Percentiles rank a stretch among this genome's conserved stretches.
Evolutionary conservation across 345 rosid species (phyloP).

Genomic region (Chamaenerion angustifolium): DNA sequence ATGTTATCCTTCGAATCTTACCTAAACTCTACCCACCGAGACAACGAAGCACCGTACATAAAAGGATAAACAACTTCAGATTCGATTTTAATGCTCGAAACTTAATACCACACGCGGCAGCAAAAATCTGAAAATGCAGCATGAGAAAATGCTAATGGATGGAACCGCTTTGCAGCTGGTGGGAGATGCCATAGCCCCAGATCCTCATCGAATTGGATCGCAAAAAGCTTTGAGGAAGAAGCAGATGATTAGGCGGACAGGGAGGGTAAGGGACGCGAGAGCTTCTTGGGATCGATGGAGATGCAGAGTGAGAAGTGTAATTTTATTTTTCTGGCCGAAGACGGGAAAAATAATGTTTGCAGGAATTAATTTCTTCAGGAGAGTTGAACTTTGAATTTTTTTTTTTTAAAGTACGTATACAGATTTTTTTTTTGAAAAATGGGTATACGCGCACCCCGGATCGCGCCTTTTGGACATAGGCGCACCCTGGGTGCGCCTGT

Average conservation of each 20-base stretch:
- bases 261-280: neutral
- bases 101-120: neutral
- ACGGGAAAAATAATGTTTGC: no score
- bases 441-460: no score
- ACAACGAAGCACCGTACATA: neutral
- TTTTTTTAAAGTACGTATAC: no score
- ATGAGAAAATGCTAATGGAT: neutral
- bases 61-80: neutral
- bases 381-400: no score
- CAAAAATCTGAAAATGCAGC: neutral
- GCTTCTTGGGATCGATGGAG: conserved; percentile 6
- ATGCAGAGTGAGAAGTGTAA: neutral
- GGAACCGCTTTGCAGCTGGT: neutral
- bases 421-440: no score
- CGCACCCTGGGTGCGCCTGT: no score
- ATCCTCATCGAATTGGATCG: conserved; percentile 6
- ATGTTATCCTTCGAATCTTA: conserved; percentile 5
- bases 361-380: no score
- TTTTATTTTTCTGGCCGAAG: no score
- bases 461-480: no score
- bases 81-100: conserved; percentile 3
- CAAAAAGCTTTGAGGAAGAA: neutral
- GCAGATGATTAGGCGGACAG: neutral
- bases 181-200: conserved; percentile 8
- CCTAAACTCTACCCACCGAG: neutral